phyloP scores from a whole-genome alignment of 2,329 filamentous ascomycete species.

The Colletotrichum sp. region DNA sequence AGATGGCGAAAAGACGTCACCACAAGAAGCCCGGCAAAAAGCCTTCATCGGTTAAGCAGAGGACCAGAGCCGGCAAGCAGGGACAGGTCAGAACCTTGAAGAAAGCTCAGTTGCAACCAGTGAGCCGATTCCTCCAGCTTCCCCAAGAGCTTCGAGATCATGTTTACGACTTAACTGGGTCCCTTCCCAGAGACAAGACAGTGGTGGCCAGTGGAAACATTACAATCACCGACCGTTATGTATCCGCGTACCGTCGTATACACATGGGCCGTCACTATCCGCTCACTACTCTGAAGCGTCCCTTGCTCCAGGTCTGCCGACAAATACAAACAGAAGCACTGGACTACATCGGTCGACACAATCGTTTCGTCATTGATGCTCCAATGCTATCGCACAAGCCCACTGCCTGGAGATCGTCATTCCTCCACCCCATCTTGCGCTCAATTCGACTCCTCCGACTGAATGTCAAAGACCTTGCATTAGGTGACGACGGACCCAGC shows the following conservation, averaged over 20 bases:
- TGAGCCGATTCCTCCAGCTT: not conserved
- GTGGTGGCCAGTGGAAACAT: not conserved
- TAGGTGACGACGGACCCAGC: not conserved
- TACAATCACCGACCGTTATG: not conserved
- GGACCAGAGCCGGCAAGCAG: not conserved
- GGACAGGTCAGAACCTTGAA: not conserved
- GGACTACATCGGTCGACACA: not conserved
- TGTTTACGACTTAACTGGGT: not conserved
- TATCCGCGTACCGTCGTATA: not conserved
- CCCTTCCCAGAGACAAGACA: not conserved
- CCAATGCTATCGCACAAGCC: not conserved
- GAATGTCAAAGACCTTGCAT: not conserved
- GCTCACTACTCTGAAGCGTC: not conserved
- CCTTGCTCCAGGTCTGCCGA: not conserved
- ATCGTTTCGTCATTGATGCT: not conserved
- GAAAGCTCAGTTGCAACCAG: not conserved
- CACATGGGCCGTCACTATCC: not conserved
- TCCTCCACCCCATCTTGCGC: not conserved
- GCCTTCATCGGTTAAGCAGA: not conserved
- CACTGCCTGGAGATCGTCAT: not conserved
- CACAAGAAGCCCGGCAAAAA: not conserved
- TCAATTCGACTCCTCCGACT: not conserved
- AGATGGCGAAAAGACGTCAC: not conserved
- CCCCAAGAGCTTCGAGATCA: not conserved
- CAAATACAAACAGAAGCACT: not conserved